Conservation (phyloP, 306 rosid genomes). For the Cucurbita maxima region DNA sequence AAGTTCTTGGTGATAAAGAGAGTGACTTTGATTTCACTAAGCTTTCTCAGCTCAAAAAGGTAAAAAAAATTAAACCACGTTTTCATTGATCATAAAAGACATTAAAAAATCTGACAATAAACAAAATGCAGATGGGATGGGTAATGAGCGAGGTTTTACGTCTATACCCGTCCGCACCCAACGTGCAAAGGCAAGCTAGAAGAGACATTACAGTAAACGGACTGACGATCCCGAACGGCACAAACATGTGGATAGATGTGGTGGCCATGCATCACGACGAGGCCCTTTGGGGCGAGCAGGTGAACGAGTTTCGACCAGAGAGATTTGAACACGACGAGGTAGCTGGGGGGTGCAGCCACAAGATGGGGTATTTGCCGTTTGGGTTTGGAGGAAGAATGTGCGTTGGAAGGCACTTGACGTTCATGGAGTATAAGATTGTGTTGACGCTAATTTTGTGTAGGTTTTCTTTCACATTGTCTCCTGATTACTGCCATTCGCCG, state of each 20-base stretch:
- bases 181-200: constrained; percentile 49
- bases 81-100: not conserved
- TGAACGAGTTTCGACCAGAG: constrained; percentile 41
- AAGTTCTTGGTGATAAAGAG: constrained; percentile 36
- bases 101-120: not conserved
- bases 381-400: constrained; percentile 65
- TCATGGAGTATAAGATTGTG: constrained; percentile 44
- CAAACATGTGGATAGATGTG: constrained; percentile 59
- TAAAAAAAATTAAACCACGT: constrained; percentile 1
- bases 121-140: constrained; percentile 59
- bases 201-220: constrained; percentile 33
- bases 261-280: constrained; percentile 51
- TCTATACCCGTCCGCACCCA: constrained; percentile 54
- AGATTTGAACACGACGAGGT: constrained; percentile 28
- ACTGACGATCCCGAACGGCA: constrained; percentile 40
- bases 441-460: constrained; percentile 35
- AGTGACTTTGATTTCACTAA: constrained; percentile 21
- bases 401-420: constrained; percentile 41
- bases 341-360: constrained; percentile 41
- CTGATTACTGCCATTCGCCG: constrained; percentile 33
- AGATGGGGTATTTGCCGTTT: constrained; percentile 54
- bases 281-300: constrained; percentile 38
- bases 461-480: constrained; percentile 35
- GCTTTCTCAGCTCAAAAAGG: constrained; percentile 58
- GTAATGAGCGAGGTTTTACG: constrained; percentile 54